These are phyloP conservation scores for Lupinus albus DNA, from an alignment of 306 rosid species.

Conservation along the genomic window DNA sequence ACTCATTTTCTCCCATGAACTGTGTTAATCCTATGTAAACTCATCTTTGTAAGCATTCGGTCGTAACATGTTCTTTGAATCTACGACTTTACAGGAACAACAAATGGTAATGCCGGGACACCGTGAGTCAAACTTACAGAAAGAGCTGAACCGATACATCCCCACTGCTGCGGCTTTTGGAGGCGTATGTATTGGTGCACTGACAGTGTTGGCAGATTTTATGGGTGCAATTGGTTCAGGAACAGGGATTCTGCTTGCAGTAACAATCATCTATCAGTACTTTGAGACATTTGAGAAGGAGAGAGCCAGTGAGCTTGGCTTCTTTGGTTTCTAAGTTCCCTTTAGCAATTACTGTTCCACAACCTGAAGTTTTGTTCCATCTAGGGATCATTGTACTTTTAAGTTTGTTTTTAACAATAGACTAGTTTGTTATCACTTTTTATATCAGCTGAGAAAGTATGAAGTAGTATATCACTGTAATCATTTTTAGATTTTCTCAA, in stretches of 20 bases:
- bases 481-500: slow-evolving; percentile 10
- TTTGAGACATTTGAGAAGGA: slow-evolving; percentile 91
- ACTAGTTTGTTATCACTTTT: slow-evolving; percentile 45
- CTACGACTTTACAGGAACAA: slow-evolving; percentile 72
- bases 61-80: background rate
- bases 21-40: background rate
- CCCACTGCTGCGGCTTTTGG: slow-evolving; percentile 96
- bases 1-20: background rate
- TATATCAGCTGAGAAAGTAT: slow-evolving; percentile 35
- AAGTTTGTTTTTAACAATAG: slow-evolving; percentile 52
- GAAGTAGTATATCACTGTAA: slow-evolving; percentile 28
- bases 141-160: slow-evolving; percentile 81
- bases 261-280: slow-evolving; percentile 90
- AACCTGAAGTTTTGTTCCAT: slow-evolving; percentile 48
- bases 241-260: slow-evolving; percentile 86
- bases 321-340: slow-evolving; percentile 71
- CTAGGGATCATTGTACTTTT: slow-evolving; percentile 47
- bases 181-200: slow-evolving; percentile 89
- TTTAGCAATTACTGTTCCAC: slow-evolving; percentile 26
- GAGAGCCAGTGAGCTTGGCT: slow-evolving; percentile 86
- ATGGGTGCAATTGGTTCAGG: slow-evolving; percentile 98
- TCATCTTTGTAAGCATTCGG: background rate
- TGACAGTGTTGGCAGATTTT: slow-evolving; percentile 90
- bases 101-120: slow-evolving; percentile 98
- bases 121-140: slow-evolving; percentile 86